A percentile compares a stretch with the other conserved stretches of the same genome.
Evolutionary conservation across 805 yeast genomes (phyloP).

Genomic region (Wickerhamiella galacta): DNA sequence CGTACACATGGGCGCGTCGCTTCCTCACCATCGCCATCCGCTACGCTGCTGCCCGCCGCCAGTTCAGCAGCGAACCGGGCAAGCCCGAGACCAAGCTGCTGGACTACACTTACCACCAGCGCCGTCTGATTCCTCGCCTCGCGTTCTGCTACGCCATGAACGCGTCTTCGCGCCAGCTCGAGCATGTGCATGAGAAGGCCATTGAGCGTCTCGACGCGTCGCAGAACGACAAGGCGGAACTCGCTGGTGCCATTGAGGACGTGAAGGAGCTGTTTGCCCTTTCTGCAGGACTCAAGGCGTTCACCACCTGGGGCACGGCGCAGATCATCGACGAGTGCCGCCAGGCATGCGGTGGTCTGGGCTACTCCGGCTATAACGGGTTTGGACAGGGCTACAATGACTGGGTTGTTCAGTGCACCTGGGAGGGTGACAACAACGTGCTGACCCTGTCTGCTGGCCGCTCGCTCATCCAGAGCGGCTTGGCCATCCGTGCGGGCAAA

Average conservation of each 20-base stretch:
- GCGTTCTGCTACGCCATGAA: conserved; percentile 65
- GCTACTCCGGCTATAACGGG: conserved; percentile 83
- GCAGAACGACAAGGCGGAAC: conserved; percentile 29
- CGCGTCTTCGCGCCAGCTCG: conserved; percentile 49
- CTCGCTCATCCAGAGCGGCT: conserved; percentile 40
- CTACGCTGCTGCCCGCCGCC: conserved; percentile 81
- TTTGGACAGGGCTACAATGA: conserved; percentile 79
- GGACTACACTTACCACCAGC: conserved; percentile 80
- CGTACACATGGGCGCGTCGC: conserved; percentile 64
- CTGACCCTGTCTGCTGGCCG: conserved; percentile 74
- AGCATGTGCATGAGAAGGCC: conserved; percentile 29
- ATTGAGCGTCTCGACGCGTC: conserved; percentile 28
- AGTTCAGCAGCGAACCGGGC: conserved; percentile 39
- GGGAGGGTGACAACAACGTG: conserved; percentile 95
- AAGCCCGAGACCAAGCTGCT: conserved; percentile 55
- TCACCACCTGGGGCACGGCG: conserved; percentile 75
- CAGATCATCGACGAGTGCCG: conserved; percentile 73
- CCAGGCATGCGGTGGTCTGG: conserved; percentile 94
- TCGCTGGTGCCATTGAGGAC: conserved; percentile 33
- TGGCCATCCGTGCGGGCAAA: conserved; percentile 27
- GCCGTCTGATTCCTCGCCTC: conserved; percentile 69
- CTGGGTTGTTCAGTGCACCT: conserved; percentile 96
- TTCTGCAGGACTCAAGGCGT: conserved; percentile 77
- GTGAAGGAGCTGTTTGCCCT: conserved; percentile 68
- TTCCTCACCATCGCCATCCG: conserved; percentile 72